These are phyloP conservation scores for Verticillium klebahnii DNA, from an alignment of 2,329 filamentous ascomycete genomes.

Conservation along the genomic window DNA sequence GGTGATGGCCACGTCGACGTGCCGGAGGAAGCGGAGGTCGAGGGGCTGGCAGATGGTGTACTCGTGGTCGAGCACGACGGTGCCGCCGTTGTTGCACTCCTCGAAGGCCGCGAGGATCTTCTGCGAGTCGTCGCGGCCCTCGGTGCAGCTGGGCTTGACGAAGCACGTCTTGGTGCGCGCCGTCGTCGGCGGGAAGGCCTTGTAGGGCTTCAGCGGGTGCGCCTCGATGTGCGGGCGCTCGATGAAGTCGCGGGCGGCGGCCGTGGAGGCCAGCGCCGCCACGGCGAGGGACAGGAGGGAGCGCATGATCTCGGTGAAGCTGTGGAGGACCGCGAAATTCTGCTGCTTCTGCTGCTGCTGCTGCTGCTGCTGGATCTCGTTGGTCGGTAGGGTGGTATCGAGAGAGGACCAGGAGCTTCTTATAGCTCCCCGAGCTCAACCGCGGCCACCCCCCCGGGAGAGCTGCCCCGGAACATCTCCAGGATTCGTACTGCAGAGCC, in stretches of 20 bases:
- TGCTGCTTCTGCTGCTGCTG: not conserved
- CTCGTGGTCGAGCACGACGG: conserved; percentile 52
- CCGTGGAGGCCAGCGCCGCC: conserved; percentile 7
- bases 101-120: conserved; percentile 48
- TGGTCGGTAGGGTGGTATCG: not conserved
- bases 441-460: too few relatives aligned
- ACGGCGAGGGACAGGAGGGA: conserved; percentile 8
- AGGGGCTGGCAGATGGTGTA: conserved; percentile 62
- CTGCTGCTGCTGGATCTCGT: not conserved
- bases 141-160: conserved; percentile 16
- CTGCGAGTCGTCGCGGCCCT: conserved; percentile 24
- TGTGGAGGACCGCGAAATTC: not conserved
- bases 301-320: not conserved
- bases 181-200: conserved; percentile 14
- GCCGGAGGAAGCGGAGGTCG: conserved; percentile 59
- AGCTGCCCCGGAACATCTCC: too few relatives aligned
- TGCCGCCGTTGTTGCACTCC: conserved; percentile 59
- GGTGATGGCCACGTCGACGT: conserved; percentile 54
- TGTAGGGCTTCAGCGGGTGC: conserved; percentile 12
- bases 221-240: conserved; percentile 13
- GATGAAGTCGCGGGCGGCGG: conserved; percentile 6
- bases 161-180: conserved; percentile 18
- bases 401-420: not conserved
- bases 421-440: not conserved
- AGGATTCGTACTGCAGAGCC: too few relatives aligned